Conservation (phyloP, 2,329 filamentous ascomycete genomes). For the Proliferodiscus dingleyae region DNA sequence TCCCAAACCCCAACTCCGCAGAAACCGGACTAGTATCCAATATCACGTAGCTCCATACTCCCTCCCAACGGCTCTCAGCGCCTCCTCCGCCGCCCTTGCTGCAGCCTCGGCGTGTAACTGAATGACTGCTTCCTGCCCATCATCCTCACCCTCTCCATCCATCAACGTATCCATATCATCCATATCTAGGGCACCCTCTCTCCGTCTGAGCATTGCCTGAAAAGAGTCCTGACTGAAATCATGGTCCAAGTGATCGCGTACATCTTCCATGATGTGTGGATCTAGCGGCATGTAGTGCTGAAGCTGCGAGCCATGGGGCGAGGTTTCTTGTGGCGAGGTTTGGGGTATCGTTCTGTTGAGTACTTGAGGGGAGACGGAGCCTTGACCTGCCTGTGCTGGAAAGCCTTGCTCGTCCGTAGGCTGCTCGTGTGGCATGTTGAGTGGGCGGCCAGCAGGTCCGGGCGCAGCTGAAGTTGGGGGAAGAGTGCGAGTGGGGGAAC, state of each 20-base stretch:
- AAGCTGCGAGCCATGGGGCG: slow-evolving; percentile 7
- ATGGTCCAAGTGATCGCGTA: slow-evolving; percentile 37
- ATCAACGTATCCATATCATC: slow-evolving; percentile 30
- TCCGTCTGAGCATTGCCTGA: slow-evolving; percentile 20
- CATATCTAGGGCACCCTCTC: slow-evolving; percentile 9
- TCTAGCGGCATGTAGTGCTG: slow-evolving; percentile 46
- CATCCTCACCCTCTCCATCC: slow-evolving; percentile 21
- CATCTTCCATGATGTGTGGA: slow-evolving; percentile 55
- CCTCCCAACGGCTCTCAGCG: slow-evolving; percentile 14
- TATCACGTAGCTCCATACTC: slow-evolving; percentile 15
- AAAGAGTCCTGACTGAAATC: slow-evolving; percentile 19
- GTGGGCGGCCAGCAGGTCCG: slow-evolving; percentile 23
- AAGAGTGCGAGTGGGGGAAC: slow-evolving; percentile 14
- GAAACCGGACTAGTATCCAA: no score
- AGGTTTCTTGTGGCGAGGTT: slow-evolving; percentile 9
- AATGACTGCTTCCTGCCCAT: slow-evolving; percentile 8
- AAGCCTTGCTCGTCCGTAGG: slow-evolving; percentile 10
- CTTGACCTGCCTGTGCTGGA: slow-evolving; percentile 21
- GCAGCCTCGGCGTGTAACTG: slow-evolving; percentile 18
- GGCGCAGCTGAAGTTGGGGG: slow-evolving; percentile 11
- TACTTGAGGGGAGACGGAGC: slow-evolving; percentile 30
- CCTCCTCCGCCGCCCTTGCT: slow-evolving; percentile 16
- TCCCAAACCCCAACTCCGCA: no score
- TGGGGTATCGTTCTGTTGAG: slow-evolving; percentile 25
- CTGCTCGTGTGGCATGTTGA: slow-evolving; percentile 19